phyloP scores from a whole-genome alignment of 108 stramenopile species.

The Aureococcus anophagefferens region DNA sequence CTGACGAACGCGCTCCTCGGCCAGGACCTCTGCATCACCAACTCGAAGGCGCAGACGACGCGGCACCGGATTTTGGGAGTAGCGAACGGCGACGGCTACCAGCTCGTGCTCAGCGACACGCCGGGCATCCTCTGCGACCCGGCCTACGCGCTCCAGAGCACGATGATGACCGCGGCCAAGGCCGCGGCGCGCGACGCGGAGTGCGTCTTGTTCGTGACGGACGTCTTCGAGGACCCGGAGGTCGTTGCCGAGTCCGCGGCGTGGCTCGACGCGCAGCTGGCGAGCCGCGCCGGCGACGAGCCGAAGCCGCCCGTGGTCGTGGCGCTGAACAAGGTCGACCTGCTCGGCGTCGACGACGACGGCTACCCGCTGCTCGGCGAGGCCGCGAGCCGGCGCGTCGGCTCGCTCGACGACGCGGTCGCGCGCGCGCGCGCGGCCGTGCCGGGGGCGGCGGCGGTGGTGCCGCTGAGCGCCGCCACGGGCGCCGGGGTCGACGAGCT shows the following conservation, averaged over 20 bases:
- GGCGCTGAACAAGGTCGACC: slow-evolving; percentile 75
- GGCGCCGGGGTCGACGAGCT: slow-evolving; percentile 49
- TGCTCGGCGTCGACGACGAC: slow-evolving; percentile 38
- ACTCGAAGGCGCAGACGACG: slow-evolving; percentile 75
- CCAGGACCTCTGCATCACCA: slow-evolving; percentile 64
- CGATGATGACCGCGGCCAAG: slow-evolving; percentile 75
- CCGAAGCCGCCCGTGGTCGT: slow-evolving; percentile 49
- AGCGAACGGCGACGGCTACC: slow-evolving; percentile 44
- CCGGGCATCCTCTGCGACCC: slow-evolving; percentile 71
- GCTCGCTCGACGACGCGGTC: slow-evolving; percentile 53
- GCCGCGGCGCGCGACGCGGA: slow-evolving; percentile 60
- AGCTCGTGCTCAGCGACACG: slow-evolving; percentile 75
- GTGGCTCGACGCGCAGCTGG: neutral
- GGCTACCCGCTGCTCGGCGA: slow-evolving; percentile 22
- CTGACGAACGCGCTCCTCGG: slow-evolving; percentile 68
- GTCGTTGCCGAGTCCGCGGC: neutral
- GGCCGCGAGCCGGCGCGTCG: slow-evolving; percentile 20
- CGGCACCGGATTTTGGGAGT: slow-evolving; percentile 76
- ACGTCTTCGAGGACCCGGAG: slow-evolving; percentile 43
- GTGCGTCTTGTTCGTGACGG: slow-evolving; percentile 64
- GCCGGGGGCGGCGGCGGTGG: slow-evolving; percentile 62
- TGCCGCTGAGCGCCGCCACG: slow-evolving; percentile 56
- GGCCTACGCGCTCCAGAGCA: slow-evolving; percentile 68
- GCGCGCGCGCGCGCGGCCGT: slow-evolving; percentile 55
- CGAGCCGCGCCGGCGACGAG: no score